Base-by-base conservation (phyloP, 495 filamentous ascomycete species). In the Annulohypoxylon bovei region DNA sequence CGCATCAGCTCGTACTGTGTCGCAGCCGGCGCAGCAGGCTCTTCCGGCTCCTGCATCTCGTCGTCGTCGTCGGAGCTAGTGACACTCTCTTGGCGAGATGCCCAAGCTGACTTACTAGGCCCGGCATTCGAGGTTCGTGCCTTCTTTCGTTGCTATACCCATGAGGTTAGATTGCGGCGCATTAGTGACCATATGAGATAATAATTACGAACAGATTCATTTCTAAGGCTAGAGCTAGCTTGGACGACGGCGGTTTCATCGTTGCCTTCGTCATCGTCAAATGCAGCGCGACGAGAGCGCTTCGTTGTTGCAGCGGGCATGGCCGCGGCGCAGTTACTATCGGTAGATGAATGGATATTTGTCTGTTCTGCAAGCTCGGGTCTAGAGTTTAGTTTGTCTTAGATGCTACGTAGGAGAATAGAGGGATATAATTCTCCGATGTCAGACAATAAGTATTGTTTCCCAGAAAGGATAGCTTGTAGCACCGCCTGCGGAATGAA, bases 1-100 rank as follows among this genome's bases (percentile, higher is more conserved):
- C 86, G 79, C 67, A 83, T 66, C 14, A 79, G 65, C 60, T 87
- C 85, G 68, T 86, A 87, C 61, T 86, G 81, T 54, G 83, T 81
- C 67, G 76, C 83, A 59, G 74, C 81, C 32, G 72, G 83, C 23
- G 71, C 80, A 56, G 67, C 58, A 0, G 67, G 30, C 6, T 73
- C 50, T 72, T 76, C 54, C 37, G 56, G 56, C 22, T 35, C 67
- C 47, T 22, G 76, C 75, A 56, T 71, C 35, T 2, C 72, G 40
- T 77, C 81, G 14, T 76, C 74, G 1, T 50, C 49, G 56, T 76
- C 78, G 7, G 66, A 73, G 35, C 76, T 78, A 32, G 75, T 59
- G 3, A 52, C 47, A 33, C 76, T 74, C 9, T 73, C 82, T 39
- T 76, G 67, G 53, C 74, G 73, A 54, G 65, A 67, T 49, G 54